Evolutionary conservation across 768 basidiomycete species (phyloP), one percentile per base, ranked within the genome.

Genomic region (Xerocomus spinulosus): DNA sequence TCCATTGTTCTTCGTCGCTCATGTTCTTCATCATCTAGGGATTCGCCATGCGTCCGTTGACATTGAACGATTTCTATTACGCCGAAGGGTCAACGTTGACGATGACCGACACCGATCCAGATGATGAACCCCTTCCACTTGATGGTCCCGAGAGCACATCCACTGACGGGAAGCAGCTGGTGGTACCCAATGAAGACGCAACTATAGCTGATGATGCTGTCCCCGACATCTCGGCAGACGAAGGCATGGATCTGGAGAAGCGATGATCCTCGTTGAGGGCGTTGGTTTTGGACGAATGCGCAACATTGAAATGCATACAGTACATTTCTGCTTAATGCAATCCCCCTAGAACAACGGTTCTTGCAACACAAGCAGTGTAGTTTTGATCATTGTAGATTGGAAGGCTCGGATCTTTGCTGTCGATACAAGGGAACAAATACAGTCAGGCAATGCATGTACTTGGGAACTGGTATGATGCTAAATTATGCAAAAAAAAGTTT

Each of bases 41-140:
- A 46, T 88, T 92, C 64, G 70, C 81, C 49, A 72, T 92, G 45
- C 83, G 92, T 41, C 83, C 88, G 8, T 68, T 94, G 38, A 72
- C 72, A 3, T 46, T 91, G 25, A 70, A 72, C 12, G 92, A 95
- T 63, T 94, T 95, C 66, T 72, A 74, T 44, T 64, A 70, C 14
- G 56, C 63, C 4, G 74, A 74, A 33, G 68, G 63, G 2, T 67
- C 63, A 7, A 63, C 58, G 0, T 40, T 69, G 32, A 53, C 52
- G 0, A 38, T 68, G 30, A 52, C 44, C 3, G 57, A 56, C 28
- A 54, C 58, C 2, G 63, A 67, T 39, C 64, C 64, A 5, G 63
- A 64, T 1, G 63, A 61, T n/a, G 63, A 49, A 30, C 62, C 61
- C 8, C 44, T 60, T 9, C 53, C 48, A 9, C 4, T 58, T 9